Evolutionary conservation across 1,139 yeast species (phyloP).

Genomic region (Blastobotrys malaysiensis): DNA sequence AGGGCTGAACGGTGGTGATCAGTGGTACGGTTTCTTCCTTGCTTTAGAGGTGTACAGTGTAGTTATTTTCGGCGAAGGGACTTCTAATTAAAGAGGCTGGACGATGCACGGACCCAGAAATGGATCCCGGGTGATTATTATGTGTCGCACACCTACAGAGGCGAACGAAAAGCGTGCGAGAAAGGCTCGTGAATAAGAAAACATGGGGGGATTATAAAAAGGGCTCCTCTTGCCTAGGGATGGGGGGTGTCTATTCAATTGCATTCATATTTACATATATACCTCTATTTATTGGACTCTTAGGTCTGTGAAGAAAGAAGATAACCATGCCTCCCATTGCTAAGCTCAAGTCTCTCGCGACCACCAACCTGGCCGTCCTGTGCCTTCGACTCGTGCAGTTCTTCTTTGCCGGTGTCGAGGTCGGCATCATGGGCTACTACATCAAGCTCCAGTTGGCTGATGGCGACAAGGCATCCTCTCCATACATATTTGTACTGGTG

Average conservation of each 20-base stretch:
- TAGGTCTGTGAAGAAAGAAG: too few species aligned
- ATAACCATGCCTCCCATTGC: conserved; percentile 11
- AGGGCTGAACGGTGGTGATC: not conserved
- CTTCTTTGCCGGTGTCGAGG: conserved; percentile 31
- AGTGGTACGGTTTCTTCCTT: not conserved
- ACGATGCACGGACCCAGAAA: not conserved
- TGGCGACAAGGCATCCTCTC: conserved; percentile 25
- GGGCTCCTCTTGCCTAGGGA: not conserved
- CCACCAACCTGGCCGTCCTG: conserved; percentile 28
- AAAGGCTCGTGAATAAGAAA: not conserved
- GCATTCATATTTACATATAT: not conserved
- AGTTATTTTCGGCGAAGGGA: not conserved
- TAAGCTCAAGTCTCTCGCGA: conserved; percentile 24
- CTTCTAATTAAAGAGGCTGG: not conserved
- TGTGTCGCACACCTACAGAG: not conserved
- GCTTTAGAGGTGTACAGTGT: not conserved
- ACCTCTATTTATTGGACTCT: too few species aligned
- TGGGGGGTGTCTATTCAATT: not conserved
- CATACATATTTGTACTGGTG: conserved; percentile 27
- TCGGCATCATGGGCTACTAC: conserved; percentile 30
- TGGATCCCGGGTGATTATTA: not conserved
- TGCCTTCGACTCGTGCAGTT: conserved; percentile 29
- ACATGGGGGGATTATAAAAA: not conserved
- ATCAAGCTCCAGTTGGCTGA: conserved; percentile 21
- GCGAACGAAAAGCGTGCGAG: not conserved